Percentiles rank a stretch among this genome's conserved stretches.
phyloP scores from a whole-genome alignment of 2,329 filamentous ascomycete genomes.

The Cylindrodendrum hubeiense region DNA sequence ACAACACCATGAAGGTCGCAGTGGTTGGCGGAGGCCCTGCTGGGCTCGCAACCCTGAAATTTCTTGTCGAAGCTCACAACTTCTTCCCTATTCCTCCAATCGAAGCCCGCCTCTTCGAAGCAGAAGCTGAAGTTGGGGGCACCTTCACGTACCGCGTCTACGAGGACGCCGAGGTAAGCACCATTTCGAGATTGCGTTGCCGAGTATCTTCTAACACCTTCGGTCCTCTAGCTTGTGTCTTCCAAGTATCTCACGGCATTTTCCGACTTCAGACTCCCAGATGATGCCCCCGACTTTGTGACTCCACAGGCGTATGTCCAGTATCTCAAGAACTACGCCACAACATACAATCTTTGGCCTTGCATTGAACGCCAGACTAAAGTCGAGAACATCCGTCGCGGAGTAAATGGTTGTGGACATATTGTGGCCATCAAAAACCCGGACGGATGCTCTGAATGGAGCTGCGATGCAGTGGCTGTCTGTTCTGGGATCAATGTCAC shows the following conservation, averaged over 20 bases:
- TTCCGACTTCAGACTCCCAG: slow-evolving; percentile 60
- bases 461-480: slow-evolving; percentile 60
- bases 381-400: slow-evolving; percentile 46
- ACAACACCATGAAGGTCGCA: slow-evolving; percentile 51
- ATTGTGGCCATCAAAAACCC: slow-evolving; percentile 26
- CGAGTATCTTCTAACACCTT: not conserved
- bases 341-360: slow-evolving; percentile 52
- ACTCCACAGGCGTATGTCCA: slow-evolving; percentile 53
- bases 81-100: slow-evolving; percentile 54
- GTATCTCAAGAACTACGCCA: slow-evolving; percentile 58
- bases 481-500: slow-evolving; percentile 60
- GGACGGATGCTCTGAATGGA: slow-evolving; percentile 37
- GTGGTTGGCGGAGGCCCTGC: slow-evolving; percentile 59
- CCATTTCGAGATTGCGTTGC: accelerated
- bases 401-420: slow-evolving; percentile 14
- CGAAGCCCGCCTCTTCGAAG: slow-evolving; percentile 59
- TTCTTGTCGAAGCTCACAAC: slow-evolving; percentile 53
- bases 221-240: slow-evolving; percentile 55
- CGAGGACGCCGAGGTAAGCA: slow-evolving; percentile 58
- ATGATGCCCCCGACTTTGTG: slow-evolving; percentile 59
- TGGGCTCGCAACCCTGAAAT: slow-evolving; percentile 56
- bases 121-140: slow-evolving; percentile 57
- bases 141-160: slow-evolving; percentile 62
- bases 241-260: slow-evolving; percentile 64
- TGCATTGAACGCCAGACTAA: slow-evolving; percentile 51